These are phyloP conservation scores for Corylus americana DNA, from an alignment of 306 rosid species.

Conservation along the genomic window DNA sequence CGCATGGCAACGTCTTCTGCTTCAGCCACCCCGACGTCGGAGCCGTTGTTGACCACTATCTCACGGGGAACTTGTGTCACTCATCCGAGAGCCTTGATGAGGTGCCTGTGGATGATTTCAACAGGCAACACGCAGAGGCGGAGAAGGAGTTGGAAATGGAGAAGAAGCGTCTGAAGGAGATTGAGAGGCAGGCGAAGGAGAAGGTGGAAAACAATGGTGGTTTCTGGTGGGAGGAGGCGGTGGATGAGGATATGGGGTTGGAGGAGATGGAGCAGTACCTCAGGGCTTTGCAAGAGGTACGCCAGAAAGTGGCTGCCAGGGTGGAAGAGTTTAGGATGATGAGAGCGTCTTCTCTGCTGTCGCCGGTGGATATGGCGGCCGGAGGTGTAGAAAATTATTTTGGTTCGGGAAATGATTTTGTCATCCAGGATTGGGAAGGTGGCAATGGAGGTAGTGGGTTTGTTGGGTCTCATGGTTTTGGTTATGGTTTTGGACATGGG, in stretches of 20 bases:
- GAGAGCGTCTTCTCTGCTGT: neutral
- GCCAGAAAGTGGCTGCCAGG: conserved; percentile 22
- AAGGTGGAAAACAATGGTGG: neutral
- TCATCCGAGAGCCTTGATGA: neutral
- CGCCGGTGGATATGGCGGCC: neutral
- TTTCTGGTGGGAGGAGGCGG: conserved; percentile 42
- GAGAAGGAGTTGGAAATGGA: conserved; percentile 34
- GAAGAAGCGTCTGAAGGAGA: conserved; percentile 26
- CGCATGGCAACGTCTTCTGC: conserved; percentile 39
- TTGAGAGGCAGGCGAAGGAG: neutral
- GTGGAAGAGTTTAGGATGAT: neutral
- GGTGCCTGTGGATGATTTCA: conserved; percentile 6
- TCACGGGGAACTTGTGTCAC: neutral
- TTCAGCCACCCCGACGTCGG: conserved; percentile 44
- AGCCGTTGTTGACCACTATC: conserved; percentile 27
- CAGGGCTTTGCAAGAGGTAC: conserved; percentile 34
- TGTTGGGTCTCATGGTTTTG: neutral
- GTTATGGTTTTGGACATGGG: too few relatives aligned
- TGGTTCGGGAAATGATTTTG: neutral
- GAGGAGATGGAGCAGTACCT: conserved; percentile 32
- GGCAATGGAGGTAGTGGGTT: neutral
- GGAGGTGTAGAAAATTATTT: neutral
- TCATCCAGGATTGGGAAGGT: neutral
- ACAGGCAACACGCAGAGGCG: conserved; percentile 29
- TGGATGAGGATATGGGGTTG: conserved; percentile 32